A percentile compares a stretch with the other conserved stretches of the same genome.
Conservation (phyloP, 2,329 filamentous ascomycete species). For the Aureobasidium musti region DNA sequence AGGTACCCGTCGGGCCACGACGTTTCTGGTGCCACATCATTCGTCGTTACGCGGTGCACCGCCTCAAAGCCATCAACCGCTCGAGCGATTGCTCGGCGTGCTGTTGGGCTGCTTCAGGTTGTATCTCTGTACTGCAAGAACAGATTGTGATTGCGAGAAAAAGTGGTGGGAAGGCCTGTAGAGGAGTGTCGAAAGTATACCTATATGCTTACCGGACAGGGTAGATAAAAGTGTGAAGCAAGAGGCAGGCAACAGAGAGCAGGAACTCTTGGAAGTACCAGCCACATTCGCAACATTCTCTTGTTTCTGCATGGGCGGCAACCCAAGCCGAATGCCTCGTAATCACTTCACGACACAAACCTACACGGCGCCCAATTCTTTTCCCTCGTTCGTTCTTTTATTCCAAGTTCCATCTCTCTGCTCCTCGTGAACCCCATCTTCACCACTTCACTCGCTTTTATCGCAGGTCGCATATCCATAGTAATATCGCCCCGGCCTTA, state of each 20-base stretch:
- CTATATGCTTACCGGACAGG: background rate
- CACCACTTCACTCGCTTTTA: slow-evolving; percentile 12
- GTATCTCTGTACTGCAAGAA: background rate
- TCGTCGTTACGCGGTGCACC: slow-evolving; percentile 19
- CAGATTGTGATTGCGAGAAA: background rate
- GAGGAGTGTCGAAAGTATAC: background rate
- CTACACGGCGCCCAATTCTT: slow-evolving; percentile 17
- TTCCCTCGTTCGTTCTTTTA: slow-evolving; percentile 10
- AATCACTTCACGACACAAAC: slow-evolving; percentile 18
- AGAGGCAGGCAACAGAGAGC: slow-evolving; percentile 8
- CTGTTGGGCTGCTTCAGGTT: background rate
- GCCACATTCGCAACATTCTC: slow-evolving; percentile 26
- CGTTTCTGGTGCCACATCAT: slow-evolving; percentile 24
- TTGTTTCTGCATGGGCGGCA: slow-evolving; percentile 18
- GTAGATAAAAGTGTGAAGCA: background rate
- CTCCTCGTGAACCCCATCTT: background rate
- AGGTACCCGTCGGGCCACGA: slow-evolving; percentile 23
- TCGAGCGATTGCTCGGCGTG: background rate
- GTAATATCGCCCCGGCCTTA: background rate
- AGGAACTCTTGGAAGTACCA: background rate
- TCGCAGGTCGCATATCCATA: background rate
- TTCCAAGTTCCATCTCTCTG: slow-evolving; percentile 7
- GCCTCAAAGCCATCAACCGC: slow-evolving; percentile 5
- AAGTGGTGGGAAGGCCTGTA: background rate
- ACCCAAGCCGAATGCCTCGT: slow-evolving; percentile 25